These are phyloP conservation scores for Lepidium sativum DNA, from an alignment of 345 rosid species.

Conservation along the genomic window DNA sequence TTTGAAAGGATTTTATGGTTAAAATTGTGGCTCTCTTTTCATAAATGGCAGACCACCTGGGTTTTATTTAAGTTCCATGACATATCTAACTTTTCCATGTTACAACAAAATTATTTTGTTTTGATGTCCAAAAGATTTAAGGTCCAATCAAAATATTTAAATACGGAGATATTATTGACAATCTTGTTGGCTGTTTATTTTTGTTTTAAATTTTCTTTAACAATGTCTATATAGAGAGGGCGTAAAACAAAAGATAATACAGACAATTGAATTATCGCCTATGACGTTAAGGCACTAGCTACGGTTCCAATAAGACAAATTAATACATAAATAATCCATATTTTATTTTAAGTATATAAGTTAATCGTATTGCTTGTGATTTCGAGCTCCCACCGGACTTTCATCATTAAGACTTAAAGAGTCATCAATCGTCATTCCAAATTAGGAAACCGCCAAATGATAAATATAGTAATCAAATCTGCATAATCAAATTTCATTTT, in stretches of 20 bases:
- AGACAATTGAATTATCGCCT: neutral
- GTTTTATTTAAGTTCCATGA: constrained; percentile 9
- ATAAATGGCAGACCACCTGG: constrained; percentile 23
- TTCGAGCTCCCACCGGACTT: constrained; percentile 7
- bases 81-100: constrained; percentile 4
- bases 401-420: neutral
- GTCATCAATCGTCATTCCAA: constrained; percentile 1
- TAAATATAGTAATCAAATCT: neutral
- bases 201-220: neutral
- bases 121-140: constrained; percentile 4
- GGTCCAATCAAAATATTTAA: neutral
- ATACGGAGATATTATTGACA: neutral
- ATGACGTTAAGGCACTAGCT: constrained; percentile 5
- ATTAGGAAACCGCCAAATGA: constrained; percentile 2
- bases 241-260: neutral
- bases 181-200: neutral
- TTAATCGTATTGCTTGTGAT: neutral
- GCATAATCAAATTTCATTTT: too few species aligned
- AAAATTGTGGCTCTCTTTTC: constrained; percentile 14
- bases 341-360: neutral
- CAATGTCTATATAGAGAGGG: neutral
- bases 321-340: neutral
- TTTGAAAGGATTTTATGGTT: neutral
- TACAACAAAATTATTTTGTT: constrained; percentile 16
- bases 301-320: constrained; percentile 5